Evolutionary conservation across 352 stramenopile species (phyloP).

Genomic region (Globisporangium emineosum): DNA sequence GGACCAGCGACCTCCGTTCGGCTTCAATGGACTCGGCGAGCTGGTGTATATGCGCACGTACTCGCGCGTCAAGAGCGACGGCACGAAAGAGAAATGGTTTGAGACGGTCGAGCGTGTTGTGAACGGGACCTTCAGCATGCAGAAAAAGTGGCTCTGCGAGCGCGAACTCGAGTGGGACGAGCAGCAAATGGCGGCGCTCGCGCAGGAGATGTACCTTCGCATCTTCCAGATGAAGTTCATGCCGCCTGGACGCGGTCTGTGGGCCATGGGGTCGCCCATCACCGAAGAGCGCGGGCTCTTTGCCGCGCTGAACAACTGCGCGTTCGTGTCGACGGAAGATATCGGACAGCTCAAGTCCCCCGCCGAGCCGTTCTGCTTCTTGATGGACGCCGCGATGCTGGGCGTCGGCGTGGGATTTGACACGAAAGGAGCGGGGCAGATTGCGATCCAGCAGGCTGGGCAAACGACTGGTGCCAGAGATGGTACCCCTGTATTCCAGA

Average conservation of each 20-base stretch:
- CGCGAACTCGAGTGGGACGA: constrained; percentile 70
- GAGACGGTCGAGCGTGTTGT: constrained; percentile 92
- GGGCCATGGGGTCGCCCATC: constrained; percentile 92
- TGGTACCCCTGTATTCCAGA: constrained; percentile 22
- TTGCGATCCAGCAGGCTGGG: constrained; percentile 34
- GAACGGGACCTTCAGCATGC: constrained; percentile 93
- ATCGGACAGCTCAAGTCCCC: constrained; percentile 53
- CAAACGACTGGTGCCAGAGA: constrained; percentile 18
- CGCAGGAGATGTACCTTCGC: constrained; percentile 90
- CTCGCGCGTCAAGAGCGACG: constrained; percentile 78
- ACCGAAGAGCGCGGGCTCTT: constrained; percentile 82
- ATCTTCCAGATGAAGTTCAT: constrained; percentile 95
- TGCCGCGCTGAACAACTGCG: constrained; percentile 93
- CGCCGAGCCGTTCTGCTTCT: constrained; percentile 88
- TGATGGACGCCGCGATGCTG: constrained; percentile 95
- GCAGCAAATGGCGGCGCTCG: constrained; percentile 34
- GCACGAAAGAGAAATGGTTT: constrained; percentile 84
- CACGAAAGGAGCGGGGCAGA: constrained; percentile 80
- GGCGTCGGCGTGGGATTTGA: constrained; percentile 94
- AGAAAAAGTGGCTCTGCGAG: constrained; percentile 81
- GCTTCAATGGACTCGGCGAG: constrained; percentile 93
- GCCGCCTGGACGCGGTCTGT: constrained; percentile 89
- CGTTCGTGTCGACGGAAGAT: constrained; percentile 89
- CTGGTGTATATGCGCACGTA: constrained; percentile 93
- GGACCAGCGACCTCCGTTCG: constrained; percentile 69